Percentiles rank a stretch among this genome's conserved stretches.
phyloP scores from a whole-genome alignment of 768 basidiomycete species.

The Trametes sanguinea region DNA sequence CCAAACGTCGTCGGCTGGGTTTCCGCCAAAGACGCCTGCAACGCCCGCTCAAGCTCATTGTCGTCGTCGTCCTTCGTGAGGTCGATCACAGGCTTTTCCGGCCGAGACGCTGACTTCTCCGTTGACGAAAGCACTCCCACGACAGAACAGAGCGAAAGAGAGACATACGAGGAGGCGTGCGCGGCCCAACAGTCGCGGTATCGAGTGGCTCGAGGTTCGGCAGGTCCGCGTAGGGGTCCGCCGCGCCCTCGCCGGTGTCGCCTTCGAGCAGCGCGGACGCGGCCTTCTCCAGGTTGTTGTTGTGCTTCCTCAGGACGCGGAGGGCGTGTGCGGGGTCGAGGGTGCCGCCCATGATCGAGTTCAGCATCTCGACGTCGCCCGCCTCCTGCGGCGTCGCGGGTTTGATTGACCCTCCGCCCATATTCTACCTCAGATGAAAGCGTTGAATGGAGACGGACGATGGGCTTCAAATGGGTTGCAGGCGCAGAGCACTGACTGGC shows the following conservation, averaged over 20 bases:
- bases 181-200: slow-evolving; percentile 22
- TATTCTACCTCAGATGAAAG: background rate
- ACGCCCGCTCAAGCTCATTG: slow-evolving; percentile 48
- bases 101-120: slow-evolving; percentile 32
- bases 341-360: slow-evolving; percentile 41
- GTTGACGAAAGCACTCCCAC: slow-evolving; percentile 3
- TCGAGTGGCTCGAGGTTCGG: slow-evolving; percentile 18
- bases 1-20: slow-evolving; percentile 48
- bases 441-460: too few species aligned
- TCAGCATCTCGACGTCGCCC: slow-evolving; percentile 37
- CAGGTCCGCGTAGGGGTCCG: slow-evolving; percentile 9
- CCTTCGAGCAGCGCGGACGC: slow-evolving; percentile 36
- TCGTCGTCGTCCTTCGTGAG: slow-evolving; percentile 62
- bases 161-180: slow-evolving; percentile 32
- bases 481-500: too few species aligned
- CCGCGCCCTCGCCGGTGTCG: slow-evolving; percentile 25
- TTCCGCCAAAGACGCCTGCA: slow-evolving; percentile 54
- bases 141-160: background rate
- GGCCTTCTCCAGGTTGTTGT: slow-evolving; percentile 50
- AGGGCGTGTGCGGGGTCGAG: slow-evolving; percentile 50
- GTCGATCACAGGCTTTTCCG: slow-evolving; percentile 48
- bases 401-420: slow-evolving; percentile 3
- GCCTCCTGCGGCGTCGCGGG: slow-evolving; percentile 29
- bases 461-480: too few species aligned
- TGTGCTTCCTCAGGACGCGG: slow-evolving; percentile 60